Conservation (phyloP, 225 moss, liverwort and hornwort species). For the Polytrichum commune region DNA sequence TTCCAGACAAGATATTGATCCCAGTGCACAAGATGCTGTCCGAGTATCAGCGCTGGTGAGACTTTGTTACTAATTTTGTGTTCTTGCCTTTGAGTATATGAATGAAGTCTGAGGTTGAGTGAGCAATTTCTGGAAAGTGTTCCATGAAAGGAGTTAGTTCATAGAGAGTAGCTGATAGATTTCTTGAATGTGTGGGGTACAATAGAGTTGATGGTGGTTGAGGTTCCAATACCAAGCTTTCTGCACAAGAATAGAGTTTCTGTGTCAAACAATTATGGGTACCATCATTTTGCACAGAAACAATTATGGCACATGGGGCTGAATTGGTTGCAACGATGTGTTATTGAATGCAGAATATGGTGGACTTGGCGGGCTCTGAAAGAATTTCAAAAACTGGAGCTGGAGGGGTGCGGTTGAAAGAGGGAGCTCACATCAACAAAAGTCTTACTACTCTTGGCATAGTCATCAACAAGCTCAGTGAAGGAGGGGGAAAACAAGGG, state of each 20-base stretch:
- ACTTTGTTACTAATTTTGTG: constrained; percentile 3
- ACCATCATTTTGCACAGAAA: no score
- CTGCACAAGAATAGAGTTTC: no score
- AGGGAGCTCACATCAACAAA: constrained; percentile 88
- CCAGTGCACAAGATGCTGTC: constrained; percentile 63
- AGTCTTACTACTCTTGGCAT: constrained; percentile 88
- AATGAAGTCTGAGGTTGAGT: neutral
- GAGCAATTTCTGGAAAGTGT: neutral
- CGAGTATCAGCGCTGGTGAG: constrained; percentile 86
- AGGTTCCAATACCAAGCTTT: no score
- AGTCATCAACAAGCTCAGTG: constrained; percentile 92
- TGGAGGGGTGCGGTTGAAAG: constrained; percentile 78
- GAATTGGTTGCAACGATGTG: no score
- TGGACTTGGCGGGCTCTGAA: constrained; percentile 94
- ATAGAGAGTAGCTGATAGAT: no score
- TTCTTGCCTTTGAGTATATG: constrained; percentile 1
- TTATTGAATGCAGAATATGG: constrained; percentile 63
- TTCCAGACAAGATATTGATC: constrained; percentile 38
- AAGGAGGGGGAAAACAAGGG: constrained; percentile 78
- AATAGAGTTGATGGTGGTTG: no score
- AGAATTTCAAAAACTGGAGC: constrained; percentile 88
- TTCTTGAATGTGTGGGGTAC: neutral
- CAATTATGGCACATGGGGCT: no score
- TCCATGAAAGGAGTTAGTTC: neutral
- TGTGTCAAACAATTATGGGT: no score